A percentile compares a stretch with the other conserved stretches of the same genome.
phyloP scores from a whole-genome alignment of 2,329 filamentous ascomycete genomes.

The Monosporascus sp. region DNA sequence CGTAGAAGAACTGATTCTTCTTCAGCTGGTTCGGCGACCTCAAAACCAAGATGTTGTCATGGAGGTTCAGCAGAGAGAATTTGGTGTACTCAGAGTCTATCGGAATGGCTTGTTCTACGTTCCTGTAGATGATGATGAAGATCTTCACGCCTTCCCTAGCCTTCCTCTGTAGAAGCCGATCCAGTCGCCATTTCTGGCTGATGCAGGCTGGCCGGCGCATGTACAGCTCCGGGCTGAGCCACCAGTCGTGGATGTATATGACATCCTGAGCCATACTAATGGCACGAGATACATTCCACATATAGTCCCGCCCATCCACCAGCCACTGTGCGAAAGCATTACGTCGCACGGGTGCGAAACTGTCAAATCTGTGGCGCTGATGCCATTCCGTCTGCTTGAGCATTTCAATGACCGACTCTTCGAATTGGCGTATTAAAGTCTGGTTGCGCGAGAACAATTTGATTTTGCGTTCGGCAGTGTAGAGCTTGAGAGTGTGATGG shows the following conservation, averaged over 20 bases:
- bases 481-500: conserved; percentile 82
- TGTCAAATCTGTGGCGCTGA: conserved; percentile 78
- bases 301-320: conserved; percentile 94
- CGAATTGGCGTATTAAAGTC: conserved; percentile 82
- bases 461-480: conserved; percentile 87
- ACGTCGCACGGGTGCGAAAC: conserved; percentile 84
- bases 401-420: conserved; percentile 89
- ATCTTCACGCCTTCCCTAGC: conserved; percentile 94
- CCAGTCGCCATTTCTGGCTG: conserved; percentile 95
- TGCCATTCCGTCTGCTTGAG: conserved; percentile 77
- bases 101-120: conserved; percentile 93
- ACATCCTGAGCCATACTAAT: conserved; percentile 97
- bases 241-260: conserved; percentile 99
- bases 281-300: conserved; percentile 98
- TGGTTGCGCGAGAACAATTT: conserved; percentile 90
- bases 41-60: conserved; percentile 94
- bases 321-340: conserved; percentile 93
- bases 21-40: conserved; percentile 96
- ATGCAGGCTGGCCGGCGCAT: conserved; percentile 90
- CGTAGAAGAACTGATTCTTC: conserved; percentile 99
- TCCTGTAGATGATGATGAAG: conserved; percentile 96
- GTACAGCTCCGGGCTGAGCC: conserved; percentile 94
- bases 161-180: conserved; percentile 87
- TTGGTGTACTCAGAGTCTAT: conserved; percentile 99
- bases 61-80: conserved; percentile 87